Conservation (phyloP, 2,329 filamentous ascomycete species). For the Trichoderma sp. region DNA sequence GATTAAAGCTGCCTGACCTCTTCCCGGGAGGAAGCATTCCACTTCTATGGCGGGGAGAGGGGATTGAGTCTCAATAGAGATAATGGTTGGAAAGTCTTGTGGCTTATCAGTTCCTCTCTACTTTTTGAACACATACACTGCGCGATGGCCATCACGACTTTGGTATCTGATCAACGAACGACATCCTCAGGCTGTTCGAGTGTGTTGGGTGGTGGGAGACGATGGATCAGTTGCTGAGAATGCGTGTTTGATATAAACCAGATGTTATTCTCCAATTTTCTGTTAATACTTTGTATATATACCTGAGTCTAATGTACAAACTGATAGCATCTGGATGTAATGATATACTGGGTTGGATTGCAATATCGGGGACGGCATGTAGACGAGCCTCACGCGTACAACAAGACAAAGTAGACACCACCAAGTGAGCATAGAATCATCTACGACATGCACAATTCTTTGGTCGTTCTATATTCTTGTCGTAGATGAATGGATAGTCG, state of each 20-base stretch:
- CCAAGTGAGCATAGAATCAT: no score
- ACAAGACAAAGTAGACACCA: no score
- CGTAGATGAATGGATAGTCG: no score
- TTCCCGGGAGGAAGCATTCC: slow-evolving; percentile 33
- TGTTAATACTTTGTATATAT: no score
- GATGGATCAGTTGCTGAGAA: slow-evolving; percentile 18
- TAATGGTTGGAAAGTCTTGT: slow-evolving; percentile 39
- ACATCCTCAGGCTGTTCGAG: slow-evolving; percentile 36
- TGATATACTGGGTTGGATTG: no score
- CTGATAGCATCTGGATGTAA: neutral
- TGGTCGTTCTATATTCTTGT: no score
- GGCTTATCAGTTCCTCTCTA: slow-evolving; percentile 40
- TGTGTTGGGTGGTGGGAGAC: slow-evolving; percentile 25
- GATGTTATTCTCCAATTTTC: neutral
- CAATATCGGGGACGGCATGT: no score
- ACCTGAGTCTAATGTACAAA: no score
- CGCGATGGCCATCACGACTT: slow-evolving; percentile 38
- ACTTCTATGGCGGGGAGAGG: slow-evolving; percentile 28
- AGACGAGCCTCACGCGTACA: no score
- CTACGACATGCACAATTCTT: no score
- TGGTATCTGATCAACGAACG: slow-evolving; percentile 42
- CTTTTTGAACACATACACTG: slow-evolving; percentile 30
- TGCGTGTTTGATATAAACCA: neutral
- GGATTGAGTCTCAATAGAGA: slow-evolving; percentile 33
- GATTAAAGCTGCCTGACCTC: slow-evolving; percentile 29